Conservation (phyloP, 768 basidiomycete species). For the Chalciporus sphaerocephalus region DNA sequence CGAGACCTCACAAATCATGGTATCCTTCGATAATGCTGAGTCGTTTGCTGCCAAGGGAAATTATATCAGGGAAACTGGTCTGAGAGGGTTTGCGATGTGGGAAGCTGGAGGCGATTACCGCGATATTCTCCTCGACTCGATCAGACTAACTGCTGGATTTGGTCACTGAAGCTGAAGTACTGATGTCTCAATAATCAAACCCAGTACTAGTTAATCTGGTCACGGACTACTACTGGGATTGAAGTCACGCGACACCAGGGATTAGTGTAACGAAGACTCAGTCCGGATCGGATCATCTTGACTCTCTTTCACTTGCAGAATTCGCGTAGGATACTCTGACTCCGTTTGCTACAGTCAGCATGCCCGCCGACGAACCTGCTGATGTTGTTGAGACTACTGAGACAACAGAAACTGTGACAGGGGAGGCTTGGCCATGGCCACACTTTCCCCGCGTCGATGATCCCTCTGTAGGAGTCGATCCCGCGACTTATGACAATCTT, state of each 20-base stretch:
- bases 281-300: not conserved
- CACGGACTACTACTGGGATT: no score
- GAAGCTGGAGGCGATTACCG: slow-evolving; percentile 61
- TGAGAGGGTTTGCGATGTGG: slow-evolving; percentile 66
- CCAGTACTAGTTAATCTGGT: no score
- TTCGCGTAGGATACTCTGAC: not conserved
- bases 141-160: slow-evolving; percentile 20
- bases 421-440: slow-evolving; percentile 16
- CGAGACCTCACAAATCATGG: slow-evolving; percentile 44
- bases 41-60: slow-evolving; percentile 57
- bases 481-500: slow-evolving; percentile 39
- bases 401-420: not conserved
- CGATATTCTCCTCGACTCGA: slow-evolving; percentile 56
- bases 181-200: no score
- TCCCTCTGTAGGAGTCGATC: slow-evolving; percentile 29
- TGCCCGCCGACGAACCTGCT: not conserved
- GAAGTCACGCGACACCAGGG: not conserved
- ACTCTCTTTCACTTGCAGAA: not conserved
- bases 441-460: slow-evolving; percentile 24
- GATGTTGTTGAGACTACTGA: no score
- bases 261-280: no score
- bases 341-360: no score
- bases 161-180: slow-evolving; percentile 6
- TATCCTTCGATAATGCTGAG: slow-evolving; percentile 57
- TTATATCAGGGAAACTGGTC: slow-evolving; percentile 47